phyloP scores from a whole-genome alignment of 306 rosid genomes.

The Alnus glutinosa region DNA sequence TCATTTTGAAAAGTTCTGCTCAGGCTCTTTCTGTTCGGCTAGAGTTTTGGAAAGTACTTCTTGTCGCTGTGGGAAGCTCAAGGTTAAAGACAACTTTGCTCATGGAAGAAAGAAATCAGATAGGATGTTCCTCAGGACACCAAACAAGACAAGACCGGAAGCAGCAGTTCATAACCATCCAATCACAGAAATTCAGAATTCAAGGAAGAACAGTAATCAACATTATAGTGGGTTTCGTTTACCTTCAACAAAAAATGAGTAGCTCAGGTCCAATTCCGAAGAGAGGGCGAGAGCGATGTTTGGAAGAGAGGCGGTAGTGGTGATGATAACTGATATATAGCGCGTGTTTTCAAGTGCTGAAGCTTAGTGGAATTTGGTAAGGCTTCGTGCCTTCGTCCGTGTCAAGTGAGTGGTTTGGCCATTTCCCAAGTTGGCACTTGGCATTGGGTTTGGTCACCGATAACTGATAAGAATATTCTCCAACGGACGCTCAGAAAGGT shows the following conservation, averaged over 20 bases:
- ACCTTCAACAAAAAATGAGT: not conserved
- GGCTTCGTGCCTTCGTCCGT: not conserved
- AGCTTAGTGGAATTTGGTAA: not conserved
- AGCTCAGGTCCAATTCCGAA: not conserved
- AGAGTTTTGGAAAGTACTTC: not conserved
- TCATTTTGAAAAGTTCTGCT: not conserved
- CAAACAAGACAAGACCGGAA: not conserved
- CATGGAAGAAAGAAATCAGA: not conserved
- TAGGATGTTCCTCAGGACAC: not conserved
- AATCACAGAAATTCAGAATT: not conserved
- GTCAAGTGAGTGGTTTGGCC: not conserved
- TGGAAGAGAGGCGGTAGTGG: not conserved
- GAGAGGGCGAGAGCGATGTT: not conserved
- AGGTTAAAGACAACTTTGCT: not conserved
- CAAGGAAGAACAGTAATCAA: not conserved
- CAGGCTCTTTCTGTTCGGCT: not conserved
- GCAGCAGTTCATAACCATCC: not conserved
- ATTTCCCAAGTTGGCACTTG: not conserved
- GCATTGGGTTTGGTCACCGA: not conserved
- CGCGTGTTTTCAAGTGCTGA: not conserved
- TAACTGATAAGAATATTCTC: not conserved
- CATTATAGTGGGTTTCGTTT: not conserved
- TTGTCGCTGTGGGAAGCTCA: not conserved
- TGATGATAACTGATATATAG: not conserved
- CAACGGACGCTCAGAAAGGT: not conserved